Base-by-base conservation (phyloP, 106 monocot species). In the Phalaenopsis aphrodite region DNA sequence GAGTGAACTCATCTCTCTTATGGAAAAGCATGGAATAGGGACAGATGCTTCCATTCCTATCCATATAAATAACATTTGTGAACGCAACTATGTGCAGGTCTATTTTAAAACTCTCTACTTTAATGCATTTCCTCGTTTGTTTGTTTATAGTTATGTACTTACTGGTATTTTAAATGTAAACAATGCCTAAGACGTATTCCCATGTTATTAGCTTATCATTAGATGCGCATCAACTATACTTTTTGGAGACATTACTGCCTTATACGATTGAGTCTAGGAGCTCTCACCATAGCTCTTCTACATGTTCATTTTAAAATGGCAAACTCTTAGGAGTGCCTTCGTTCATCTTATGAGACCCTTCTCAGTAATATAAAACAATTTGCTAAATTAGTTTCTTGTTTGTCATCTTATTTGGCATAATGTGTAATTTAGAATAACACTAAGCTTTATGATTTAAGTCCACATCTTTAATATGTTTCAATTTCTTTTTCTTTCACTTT, bases 21-120 rank as follows among this genome's bases (percentile, higher is more conserved):
- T 95, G 98, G 98, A 99, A 86, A 99, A 94, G 83, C 57, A 99
- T 88, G 94, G 94, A 49, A 99, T 99, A 81, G 98, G 98, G 56
- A 99, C 98, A 8, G 98, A 99, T 83, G 93, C 94, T 80, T 95
- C 98, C 8, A 99, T 94, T 89, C 41, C 98, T 79, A 93, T 94
- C 36, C 94, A 99, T 75, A 91, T 99, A 86, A 99, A 99, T 65
- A 94, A 94, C 80, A 98, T 98, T 39, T 94, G 86, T 41, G 97
- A 98, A 73, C 88, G 97, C 39, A 98, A 98, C 79, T 98, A 98
- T 87, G 97, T 98, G 3, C 97, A 94, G 97, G 97, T 98, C 19
- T 38, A 76, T 79, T 56, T 36, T 69, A 42, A 69, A 46, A 41
- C 8, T 55, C 65, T 82, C 64, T 68, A 41, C 14, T 7, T 79